Evolutionary conservation across 2,329 filamentous ascomycete species (phyloP), one percentile per base, ranked within the genome.

Genomic region (Ophioceras dolichostomum): DNA sequence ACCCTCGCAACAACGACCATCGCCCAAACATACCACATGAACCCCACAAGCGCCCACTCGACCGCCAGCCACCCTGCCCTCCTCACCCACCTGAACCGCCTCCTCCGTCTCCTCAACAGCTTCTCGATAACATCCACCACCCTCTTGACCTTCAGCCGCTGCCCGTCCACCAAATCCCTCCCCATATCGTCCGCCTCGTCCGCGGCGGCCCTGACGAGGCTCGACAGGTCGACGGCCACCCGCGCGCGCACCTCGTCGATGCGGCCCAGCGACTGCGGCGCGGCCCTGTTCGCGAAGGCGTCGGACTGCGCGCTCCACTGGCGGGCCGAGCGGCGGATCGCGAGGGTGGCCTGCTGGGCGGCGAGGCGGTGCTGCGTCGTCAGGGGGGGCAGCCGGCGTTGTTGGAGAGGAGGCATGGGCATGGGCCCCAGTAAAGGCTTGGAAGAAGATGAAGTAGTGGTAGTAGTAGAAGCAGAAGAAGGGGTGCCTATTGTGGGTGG

Each of bases 1-100:
- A 83, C 57, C 41, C 84, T 73, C 36, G 82, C 65, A 18, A 89
- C 65, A 55, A 87, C 83, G 18, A 95, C 88, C 24, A 94, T 65
- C 41, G 93, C 75, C 87, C 89, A 96, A 13, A 93, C 79, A 58
- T 82, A 86, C 87, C 91, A 95, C 78, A 96, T 85, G 47, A 93
- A 73, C 4, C 83, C 83, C 28, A 96, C 76, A 14, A 96, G 69
- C 35, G 76, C 63, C 86, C 87, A 95, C 64, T 96, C 89, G 13
- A 95, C 73, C 16, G 80, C 60, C 38, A 87, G 76, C 72, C 87
- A 96, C 12, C 85, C 79, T 1, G 77, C 75, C 12, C 83, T 68
- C 28, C 85, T 68, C 18, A 87, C 58, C 76, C 85, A 87, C 38
- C 84, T 68, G 51, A 91, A 76, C 40, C 75, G 60, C 21, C 76